Conservation (phyloP, 1,139 yeast species). For the Saccharomycopsis crataegensis region DNA sequence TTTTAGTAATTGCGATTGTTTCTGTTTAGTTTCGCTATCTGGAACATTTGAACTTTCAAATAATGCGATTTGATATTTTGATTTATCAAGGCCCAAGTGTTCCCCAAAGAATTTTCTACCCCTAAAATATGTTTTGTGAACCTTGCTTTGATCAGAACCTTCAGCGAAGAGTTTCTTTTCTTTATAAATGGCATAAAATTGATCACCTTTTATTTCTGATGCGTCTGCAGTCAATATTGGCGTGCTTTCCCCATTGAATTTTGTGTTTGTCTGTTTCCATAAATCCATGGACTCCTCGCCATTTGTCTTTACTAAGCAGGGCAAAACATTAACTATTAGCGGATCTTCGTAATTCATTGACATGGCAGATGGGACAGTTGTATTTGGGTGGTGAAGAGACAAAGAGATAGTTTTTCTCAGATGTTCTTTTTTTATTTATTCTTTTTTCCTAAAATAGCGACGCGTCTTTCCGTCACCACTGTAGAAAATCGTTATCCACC, state of each 20-base stretch:
- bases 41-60: not conserved
- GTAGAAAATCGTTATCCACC: too few species aligned
- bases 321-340: constrained; percentile 10
- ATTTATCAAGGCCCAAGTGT: not conserved
- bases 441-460: too few species aligned
- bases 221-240: not conserved
- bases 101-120: constrained; percentile 19
- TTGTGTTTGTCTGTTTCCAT: constrained; percentile 12
- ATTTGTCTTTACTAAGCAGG: constrained; percentile 9
- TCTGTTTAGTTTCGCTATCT: not conserved
- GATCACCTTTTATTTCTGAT: constrained; percentile 1
- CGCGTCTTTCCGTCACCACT: too few species aligned
- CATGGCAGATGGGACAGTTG: too few species aligned
- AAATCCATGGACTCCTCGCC: constrained; percentile 5
- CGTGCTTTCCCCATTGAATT: not conserved
- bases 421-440: too few species aligned
- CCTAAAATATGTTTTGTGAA: constrained; percentile 8
- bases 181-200: constrained; percentile 9
- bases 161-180: not conserved
- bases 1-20: not conserved
- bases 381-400: too few species aligned
- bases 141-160: not conserved
- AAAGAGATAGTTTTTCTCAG: too few species aligned
- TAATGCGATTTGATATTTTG: not conserved
- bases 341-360: not conserved